Base-by-base conservation (phyloP, 1,139 yeast genomes). In the Lodderomyces theae region DNA sequence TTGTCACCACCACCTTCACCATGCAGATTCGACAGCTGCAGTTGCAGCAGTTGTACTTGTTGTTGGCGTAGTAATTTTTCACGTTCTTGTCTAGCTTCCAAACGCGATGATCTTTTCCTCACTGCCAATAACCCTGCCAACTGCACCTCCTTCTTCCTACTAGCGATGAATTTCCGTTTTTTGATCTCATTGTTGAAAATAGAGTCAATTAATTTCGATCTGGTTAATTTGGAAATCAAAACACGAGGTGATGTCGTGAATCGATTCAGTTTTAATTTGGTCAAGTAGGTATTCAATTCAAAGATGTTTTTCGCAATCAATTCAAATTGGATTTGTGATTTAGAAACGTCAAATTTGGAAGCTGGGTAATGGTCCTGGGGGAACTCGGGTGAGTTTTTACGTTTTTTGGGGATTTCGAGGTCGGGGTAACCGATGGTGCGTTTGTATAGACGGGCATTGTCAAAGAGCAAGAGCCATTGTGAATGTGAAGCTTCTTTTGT, bases 61-160 rank as follows among this genome's bases (percentile, higher is more conserved):
- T 66, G 69, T 47, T 74, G 79, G 50, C 68, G 37, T 26, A 23
- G 19, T 6, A 28, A 4, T 7, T 15, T 26, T 16, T 35, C 22
- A 6, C 32, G 19, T 22, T 41, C 38, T 17, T 37, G 34, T 23
- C 23, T 74, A n/a, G 77, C 74, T 51, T 72, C 76, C 30, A 74
- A 54, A 53, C 80, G 60, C 6, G 76, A 67, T 4, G 78, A 72
- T 45, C 76, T 63, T 50, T 74, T 74, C 46, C 79, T 58, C 11
- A 79, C 70, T 10, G 75, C 74, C 47, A 77, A 63, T 39, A 77
- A 57, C 34, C 68, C 71, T 23, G 67, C 64, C 58, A 76, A 57
- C 51, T 73, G 79, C 37, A 66, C 64, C 46, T 75, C 82, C 49
- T 69, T 74, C 47, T 64, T 61, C 50, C 76, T 64, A 46, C 66